A percentile compares a stretch with the other conserved stretches of the same genome.
Evolutionary conservation across 73 alveolate genomes (phyloP).

Genomic region (Tetrahymena elliotti): DNA sequence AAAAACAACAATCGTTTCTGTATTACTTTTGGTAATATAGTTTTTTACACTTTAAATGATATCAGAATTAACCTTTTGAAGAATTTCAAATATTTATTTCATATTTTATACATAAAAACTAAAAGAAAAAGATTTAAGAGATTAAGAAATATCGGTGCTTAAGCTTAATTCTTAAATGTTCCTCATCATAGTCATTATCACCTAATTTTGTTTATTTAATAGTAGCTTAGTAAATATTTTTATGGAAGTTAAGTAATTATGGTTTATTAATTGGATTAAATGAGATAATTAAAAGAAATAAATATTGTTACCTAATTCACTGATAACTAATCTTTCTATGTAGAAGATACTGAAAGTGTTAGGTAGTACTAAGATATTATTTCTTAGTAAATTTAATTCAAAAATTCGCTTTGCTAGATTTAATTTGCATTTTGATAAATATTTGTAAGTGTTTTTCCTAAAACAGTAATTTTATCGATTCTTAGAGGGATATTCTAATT

Average conservation of each 20-base stretch:
- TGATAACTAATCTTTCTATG: background rate
- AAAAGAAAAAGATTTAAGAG: background rate
- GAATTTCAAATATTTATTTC: background rate
- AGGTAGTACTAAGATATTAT: background rate
- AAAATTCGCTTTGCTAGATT: background rate
- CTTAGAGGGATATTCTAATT: background rate
- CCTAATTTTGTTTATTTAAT: background rate
- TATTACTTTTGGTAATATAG: background rate
- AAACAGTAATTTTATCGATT: background rate
- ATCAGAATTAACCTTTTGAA: background rate
- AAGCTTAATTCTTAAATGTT: background rate
- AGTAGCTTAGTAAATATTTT: background rate
- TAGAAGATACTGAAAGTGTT: background rate
- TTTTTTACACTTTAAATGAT: background rate
- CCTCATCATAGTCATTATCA: background rate
- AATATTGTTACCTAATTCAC: background rate
- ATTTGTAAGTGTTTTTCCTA: background rate
- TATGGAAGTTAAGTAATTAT: too few species aligned
- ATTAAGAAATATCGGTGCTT: background rate
- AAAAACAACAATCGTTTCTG: background rate
- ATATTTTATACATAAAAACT: background rate
- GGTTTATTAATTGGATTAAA: background rate
- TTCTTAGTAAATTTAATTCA: background rate
- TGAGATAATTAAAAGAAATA: background rate
- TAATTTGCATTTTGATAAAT: background rate